Base-by-base conservation (phyloP, 2,329 filamentous ascomycete genomes). In the Colletotrichum navitas region DNA sequence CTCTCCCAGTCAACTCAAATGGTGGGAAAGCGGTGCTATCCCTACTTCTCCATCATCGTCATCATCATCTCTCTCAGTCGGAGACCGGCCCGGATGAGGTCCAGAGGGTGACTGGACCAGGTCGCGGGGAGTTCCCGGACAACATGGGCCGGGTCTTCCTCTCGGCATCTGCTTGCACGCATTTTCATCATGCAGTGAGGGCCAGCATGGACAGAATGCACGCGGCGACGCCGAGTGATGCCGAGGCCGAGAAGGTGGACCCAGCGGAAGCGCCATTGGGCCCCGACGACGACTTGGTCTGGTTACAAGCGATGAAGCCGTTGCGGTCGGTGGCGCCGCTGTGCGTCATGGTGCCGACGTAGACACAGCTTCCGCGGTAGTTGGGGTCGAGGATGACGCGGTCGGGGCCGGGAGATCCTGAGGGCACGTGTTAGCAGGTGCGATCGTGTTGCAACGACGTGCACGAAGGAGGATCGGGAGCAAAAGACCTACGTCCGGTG, bases 301-400 rank as follows among this genome's bases (percentile, higher is more conserved):
- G 54, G 47, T 69, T 72, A 80, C 91, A 93, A n/a, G 84, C 86
- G 67, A 93, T 89, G 80, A 93, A 93, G 80, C 87, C 84, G 79
- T 93, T 90, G 10, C 90, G 69, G 29, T 32, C 90, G 62, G 85
- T 88, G 24, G 91, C 91, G 36, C 91, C 91, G 29, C 89, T 92
- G 77, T 93, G 92, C 0, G 92, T 93, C 73, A 93, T 92, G 36
- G 87, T 83, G 47, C 90, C 91, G 18, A 90, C 91, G 55, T 88
- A 85, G 68, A 85, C 71, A 75, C 90, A 87, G 21, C 80, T 72
- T 60, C 60, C 41, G 29, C 32, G 65, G 54, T 69, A 61, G 8
- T 58, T 18, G 0, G 77, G 83, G 77, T 89, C 91, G 81, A 93
- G 89, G 12, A 93, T 79, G 64, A 93, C 88, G 61, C 91, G 89